A percentile compares a stretch with the other conserved stretches of the same genome.
These are phyloP conservation scores for Beauveria pseudobassiana DNA, from an alignment of 2,329 filamentous ascomycete genomes.

Conservation along the genomic window DNA sequence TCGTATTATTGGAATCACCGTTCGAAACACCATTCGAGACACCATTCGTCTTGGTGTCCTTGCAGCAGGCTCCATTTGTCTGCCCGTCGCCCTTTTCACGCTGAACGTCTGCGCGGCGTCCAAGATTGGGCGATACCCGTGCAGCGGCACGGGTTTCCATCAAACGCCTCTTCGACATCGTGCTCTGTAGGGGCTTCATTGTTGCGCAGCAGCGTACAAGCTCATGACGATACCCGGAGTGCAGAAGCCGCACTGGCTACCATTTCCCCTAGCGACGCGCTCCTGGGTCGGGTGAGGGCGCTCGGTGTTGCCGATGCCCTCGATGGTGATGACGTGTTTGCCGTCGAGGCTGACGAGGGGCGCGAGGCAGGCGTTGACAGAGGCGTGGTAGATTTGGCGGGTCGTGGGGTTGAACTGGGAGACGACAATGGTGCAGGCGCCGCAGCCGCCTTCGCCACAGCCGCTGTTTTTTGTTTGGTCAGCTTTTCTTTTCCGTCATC, in stretches of 20 bases:
- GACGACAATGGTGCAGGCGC: conserved; percentile 91
- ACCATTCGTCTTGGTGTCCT: conserved; percentile 30
- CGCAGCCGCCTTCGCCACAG: conserved; percentile 93
- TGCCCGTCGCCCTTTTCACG: conserved; percentile 39
- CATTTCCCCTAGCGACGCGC: conserved; percentile 82
- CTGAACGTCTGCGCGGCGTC: conserved; percentile 91
- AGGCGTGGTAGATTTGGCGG: conserved; percentile 88
- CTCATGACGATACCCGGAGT: conserved; percentile 98
- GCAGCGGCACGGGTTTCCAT: conserved; percentile 92
- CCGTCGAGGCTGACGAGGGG: conserved; percentile 90
- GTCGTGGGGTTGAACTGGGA: conserved; percentile 92
- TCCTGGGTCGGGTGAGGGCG: conserved; percentile 85
- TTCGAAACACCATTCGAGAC: neutral
- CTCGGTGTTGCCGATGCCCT: conserved; percentile 86
- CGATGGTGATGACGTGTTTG: conserved; percentile 96
- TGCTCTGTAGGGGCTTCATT: conserved; percentile 68
- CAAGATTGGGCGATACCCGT: conserved; percentile 88
- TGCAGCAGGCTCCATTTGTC: conserved; percentile 7
- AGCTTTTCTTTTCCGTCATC: no score
- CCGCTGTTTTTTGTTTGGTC: conserved; percentile 40
- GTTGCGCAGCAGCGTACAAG: conserved; percentile 80
- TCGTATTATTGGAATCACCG: neutral
- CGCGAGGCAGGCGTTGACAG: conserved; percentile 90
- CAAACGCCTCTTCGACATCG: conserved; percentile 91
- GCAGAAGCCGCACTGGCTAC: conserved; percentile 90